Evolutionary conservation across 2,329 filamentous ascomycete genomes (phyloP), one percentile per base, ranked within the genome.

Genomic region (Beauveria sp.): DNA sequence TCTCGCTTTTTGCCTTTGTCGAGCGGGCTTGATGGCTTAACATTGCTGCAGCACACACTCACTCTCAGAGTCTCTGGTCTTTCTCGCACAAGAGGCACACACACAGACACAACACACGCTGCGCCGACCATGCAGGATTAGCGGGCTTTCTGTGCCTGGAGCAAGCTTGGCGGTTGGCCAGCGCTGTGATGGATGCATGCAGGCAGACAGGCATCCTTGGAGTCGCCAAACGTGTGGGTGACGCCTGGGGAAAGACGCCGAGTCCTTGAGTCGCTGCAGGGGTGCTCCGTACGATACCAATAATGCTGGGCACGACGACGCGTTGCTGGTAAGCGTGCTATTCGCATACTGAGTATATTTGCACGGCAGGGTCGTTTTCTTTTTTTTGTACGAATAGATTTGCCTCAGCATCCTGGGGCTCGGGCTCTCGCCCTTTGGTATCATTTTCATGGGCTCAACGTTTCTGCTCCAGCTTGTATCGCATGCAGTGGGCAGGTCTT

Each of bases 181-280:
- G 67, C 65, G 64, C 65, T 65, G 66, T 64, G 60, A 68, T 67
- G 67, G 67, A 66, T 65, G 61, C 65, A 58, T 60, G 34, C 46
- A 52, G 51, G 57, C 45, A 58, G 28, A 45, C 31, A 60, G 20
- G 38, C 8, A 50, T 59, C 22, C 56, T 40, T 59, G 46, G 16
- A 24, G 56, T 59, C 56, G 46, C 56, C 67, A 70, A 70, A 73
- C 69, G 68, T 70, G 72, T 68, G 70, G 71, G 56, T 46, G 42
- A 71, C 69, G 69, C 70, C 63, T 62, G 58, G 61, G 64, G 64
- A 64, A 62, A 62, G 61, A 58, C 58, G 52, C 50, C 60, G 49
- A 60, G 56, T 54, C 55, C 40, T 46, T 63, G 61, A 63, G 61
- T 63, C 61, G 61, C 42, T 45, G 61, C 61, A 43, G 48, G 61